A percentile compares a stretch with the other conserved stretches of the same genome.
Evolutionary conservation across 495 filamentous ascomycete genomes (phyloP).

Genomic region (Annulohypoxylon nitens): DNA sequence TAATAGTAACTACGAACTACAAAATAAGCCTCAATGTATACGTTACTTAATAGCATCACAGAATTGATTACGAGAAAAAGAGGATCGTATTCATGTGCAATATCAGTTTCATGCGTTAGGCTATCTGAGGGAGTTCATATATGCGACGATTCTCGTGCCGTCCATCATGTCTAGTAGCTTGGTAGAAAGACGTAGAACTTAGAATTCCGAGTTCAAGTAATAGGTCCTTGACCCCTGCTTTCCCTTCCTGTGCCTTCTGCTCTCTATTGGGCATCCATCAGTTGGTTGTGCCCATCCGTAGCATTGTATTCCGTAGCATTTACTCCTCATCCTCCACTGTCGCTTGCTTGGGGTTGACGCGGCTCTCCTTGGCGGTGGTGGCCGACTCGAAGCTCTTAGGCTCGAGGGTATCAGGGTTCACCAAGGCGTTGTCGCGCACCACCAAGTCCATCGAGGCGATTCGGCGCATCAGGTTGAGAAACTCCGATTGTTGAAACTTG

Average conservation of each 20-base stretch:
- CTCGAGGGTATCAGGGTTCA: slow-evolving; percentile 39
- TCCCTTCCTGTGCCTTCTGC: not conserved
- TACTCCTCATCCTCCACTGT: not conserved
- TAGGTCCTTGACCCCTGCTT: not conserved
- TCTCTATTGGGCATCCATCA: not conserved
- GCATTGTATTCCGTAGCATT: not conserved
- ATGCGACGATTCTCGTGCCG: not conserved
- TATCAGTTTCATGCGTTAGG: not conserved
- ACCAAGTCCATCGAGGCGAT: slow-evolving; percentile 57
- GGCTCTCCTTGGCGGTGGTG: not conserved
- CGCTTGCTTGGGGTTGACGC: not conserved
- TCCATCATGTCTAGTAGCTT: not conserved
- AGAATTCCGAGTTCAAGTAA: slow-evolving; percentile 1
- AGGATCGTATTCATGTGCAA: not conserved
- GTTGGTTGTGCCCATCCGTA: no score
- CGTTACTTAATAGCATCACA: not conserved
- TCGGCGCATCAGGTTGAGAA: slow-evolving; percentile 59
- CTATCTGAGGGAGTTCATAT: not conserved
- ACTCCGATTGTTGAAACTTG: slow-evolving; percentile 61
- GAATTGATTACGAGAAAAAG: not conserved
- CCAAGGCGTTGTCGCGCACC: slow-evolving; percentile 55
- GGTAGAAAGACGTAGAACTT: slow-evolving; percentile 3
- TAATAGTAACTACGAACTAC: not conserved
- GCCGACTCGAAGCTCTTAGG: not conserved
- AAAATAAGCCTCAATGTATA: not conserved